phyloP scores from a whole-genome alignment of 371 early-diverging fungal genomes.

The Mucor racemosus region DNA sequence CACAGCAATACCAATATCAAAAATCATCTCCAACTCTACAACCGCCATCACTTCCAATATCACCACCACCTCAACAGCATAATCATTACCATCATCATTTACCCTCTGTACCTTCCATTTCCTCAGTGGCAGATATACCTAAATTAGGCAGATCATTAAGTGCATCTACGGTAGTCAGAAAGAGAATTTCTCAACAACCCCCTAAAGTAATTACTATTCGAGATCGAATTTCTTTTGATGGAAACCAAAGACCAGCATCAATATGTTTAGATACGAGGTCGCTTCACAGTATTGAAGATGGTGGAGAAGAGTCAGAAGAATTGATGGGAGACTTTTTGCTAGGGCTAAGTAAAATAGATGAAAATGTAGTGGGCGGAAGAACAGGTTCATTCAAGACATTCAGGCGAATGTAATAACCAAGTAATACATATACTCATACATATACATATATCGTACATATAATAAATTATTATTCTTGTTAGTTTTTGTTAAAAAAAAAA shows the following conservation, averaged over 20 bases:
- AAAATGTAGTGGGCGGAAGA: conserved; percentile 51
- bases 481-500: too few relatives aligned
- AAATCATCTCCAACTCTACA: background rate
- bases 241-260: conserved; percentile 38
- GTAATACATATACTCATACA: too few relatives aligned
- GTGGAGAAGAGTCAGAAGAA: conserved; percentile 33
- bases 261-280: conserved; percentile 49
- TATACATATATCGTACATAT: too few relatives aligned
- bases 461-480: too few relatives aligned
- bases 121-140: conserved; percentile 21
- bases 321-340: conserved; percentile 52
- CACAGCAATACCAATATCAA: background rate
- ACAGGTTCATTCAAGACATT: conserved; percentile 33
- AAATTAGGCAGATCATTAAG: conserved; percentile 29
- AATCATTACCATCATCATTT: background rate
- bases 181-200: conserved; percentile 4
- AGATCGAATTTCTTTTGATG: conserved; percentile 30
- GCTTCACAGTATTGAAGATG: conserved; percentile 26
- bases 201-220: conserved; percentile 31
- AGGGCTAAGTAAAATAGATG: conserved; percentile 43
- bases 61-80: background rate
- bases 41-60: too few relatives aligned
- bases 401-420: background rate
- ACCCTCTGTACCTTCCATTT: background rate
- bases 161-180: conserved; percentile 16